Conservation (phyloP, 371 early-diverging fungal genomes). For the Mycotypha africana region DNA sequence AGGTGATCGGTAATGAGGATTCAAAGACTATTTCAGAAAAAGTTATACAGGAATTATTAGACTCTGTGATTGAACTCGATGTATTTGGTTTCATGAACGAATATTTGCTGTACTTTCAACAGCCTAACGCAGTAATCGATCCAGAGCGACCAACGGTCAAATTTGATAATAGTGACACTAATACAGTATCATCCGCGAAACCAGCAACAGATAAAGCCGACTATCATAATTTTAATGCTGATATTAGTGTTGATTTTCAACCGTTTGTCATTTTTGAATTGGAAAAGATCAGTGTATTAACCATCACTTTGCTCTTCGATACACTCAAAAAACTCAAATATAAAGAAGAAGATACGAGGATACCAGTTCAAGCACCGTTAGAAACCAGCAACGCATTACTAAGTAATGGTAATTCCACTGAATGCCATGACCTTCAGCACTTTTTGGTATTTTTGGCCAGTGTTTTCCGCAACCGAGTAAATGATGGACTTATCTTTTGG, state of each 20-base stretch:
- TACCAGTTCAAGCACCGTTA: constrained; percentile 15
- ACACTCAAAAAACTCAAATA: constrained; percentile 62
- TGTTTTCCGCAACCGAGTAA: constrained; percentile 67
- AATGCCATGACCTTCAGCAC: constrained; percentile 57
- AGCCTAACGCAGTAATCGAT: constrained; percentile 23
- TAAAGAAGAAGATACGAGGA: constrained; percentile 65
- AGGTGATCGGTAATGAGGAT: constrained; percentile 24
- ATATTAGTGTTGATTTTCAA: constrained; percentile 44
- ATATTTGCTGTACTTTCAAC: constrained; percentile 60
- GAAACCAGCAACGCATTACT: constrained; percentile 1
- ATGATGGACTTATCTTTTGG: constrained; percentile 80
- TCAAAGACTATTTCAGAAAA: constrained; percentile 50
- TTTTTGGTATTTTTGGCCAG: constrained; percentile 64
- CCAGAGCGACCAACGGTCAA: constrained; percentile 20
- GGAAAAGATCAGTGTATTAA: constrained; percentile 32
- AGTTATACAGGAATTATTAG: constrained; percentile 51
- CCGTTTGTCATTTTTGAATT: constrained; percentile 46
- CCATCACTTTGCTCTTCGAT: constrained; percentile 50
- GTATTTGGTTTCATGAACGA: constrained; percentile 70
- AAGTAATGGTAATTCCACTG: constrained; percentile 1
- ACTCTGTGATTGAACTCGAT: constrained; percentile 45
- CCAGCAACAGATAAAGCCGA: constrained; percentile 24
- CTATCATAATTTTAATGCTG: constrained; percentile 32
- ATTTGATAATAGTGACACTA: not conserved
- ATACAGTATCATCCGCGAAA: constrained; percentile 4